Evolutionary conservation across 2,329 filamentous ascomycete genomes (phyloP), one percentile per base, ranked within the genome.

Genomic region (Dichotomopilus funicola): DNA sequence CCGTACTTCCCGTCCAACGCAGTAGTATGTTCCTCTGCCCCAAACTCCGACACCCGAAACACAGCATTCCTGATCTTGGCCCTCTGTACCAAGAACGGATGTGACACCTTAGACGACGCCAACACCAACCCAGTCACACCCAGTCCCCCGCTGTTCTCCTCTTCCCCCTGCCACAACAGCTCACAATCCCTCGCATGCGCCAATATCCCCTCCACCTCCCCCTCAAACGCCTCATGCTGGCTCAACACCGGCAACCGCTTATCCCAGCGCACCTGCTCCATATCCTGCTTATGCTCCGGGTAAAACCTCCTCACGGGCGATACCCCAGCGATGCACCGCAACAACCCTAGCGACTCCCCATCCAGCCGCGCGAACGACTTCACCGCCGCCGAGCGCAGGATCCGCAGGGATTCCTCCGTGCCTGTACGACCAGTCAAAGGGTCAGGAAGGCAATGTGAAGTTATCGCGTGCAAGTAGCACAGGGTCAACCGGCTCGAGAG

Each of bases 401-500:
- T 78, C 0, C 63, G 59, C 0, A 85, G 61, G 0, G 80, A 78
- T 46, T 78, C 65, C 59, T 85, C 81, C 0, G 78, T 81, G 0
- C 82, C 82, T 0, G 79, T 85, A 5, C 67, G 65, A 0, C 62
- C 47, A 0, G 75, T 79, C 0, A 83, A 67, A 0, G 66, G 67
- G 59, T 85, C 81, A 0, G 76, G 74, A 0, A 81, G 65, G 33
- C 72, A 78, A 49, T 74, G 72, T 0, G 80, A 78, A 0, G 81
- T 85, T 0, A 82, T 54, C 0, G 76, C 79, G 58, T 85, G 80
- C 0, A 85, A 64, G 34, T 78, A 77, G 7, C 70, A 69, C 0
- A 81, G 67, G 13, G 75, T 72, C 0, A 87, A 67, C 51, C 77
- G 80, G 64, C 78, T 80, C 9, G 75, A 71, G 0, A 83, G 47